Evolutionary conservation across 2,329 filamentous ascomycete species (phyloP), one percentile per base, ranked within the genome.

Genomic region (Neofusicoccum laricinum): DNA sequence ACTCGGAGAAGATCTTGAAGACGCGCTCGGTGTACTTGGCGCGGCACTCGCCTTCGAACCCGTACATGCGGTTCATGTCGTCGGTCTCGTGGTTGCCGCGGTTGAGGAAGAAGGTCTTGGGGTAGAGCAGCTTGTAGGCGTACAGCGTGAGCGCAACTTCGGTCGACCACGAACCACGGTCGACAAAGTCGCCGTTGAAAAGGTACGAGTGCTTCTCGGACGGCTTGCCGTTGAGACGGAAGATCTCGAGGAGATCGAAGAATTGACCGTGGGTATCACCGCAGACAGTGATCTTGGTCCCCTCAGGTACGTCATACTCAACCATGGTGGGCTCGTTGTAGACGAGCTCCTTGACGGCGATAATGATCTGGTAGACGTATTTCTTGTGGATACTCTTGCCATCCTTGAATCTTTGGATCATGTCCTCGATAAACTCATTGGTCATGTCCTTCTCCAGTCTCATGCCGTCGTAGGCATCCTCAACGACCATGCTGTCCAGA

Each of bases 151-250:
- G 84, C 11, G 93, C 94, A 70, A 99, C 96, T 77, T 99, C 95
- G n/a, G 89, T 93, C 6, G 94, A 98, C 95, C 95, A 99, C 41
- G 93, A 97, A 32, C 95, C 95, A 75, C 95, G 88, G 76, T 99
- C 95, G 62, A 99, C 95, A 74, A 99, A 99, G 79, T 99, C 95
- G 68, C 95, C 95, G 77, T 99, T 99, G 85, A 99, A 99, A 12
- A 99, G 85, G 76, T 98, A 99, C 77, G 89, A 91, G 76, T 98
- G 93, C 75, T 90, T 92, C 67, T 94, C 92, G 15, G 85, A 86
- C 0, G 95, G 95, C 68, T 84, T 86, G 46, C 95, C 95, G 71
- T 97, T 97, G 64, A 95, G 85, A 68, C 91, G 85, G 87, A 99
- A 99, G 67, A 99, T 90, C 76, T 99, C 92, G 82, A 99, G 89